Evolutionary conservation across 2,329 filamentous ascomycete genomes (phyloP).

Genomic region (Whalleya microplaca): DNA sequence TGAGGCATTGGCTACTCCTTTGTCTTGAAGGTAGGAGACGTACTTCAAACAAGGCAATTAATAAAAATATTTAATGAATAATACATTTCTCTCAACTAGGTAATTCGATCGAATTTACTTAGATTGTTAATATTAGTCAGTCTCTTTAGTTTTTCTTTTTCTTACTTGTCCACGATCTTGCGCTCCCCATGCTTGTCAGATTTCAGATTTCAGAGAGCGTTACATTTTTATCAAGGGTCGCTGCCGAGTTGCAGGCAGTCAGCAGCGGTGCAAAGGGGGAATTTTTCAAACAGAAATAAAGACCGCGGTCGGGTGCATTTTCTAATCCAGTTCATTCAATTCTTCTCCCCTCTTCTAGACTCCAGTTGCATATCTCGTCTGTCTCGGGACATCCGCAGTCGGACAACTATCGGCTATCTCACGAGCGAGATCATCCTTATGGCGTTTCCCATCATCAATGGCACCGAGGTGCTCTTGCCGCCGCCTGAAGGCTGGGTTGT

Average conservation of each 20-base stretch:
- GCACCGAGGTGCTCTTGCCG: conserved; percentile 10
- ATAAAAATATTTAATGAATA: not conserved
- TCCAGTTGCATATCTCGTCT: not conserved
- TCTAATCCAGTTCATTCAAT: not conserved
- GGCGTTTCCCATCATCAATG: conserved; percentile 10
- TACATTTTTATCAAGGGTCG: not conserved
- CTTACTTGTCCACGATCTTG: not conserved
- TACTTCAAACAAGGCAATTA: not conserved
- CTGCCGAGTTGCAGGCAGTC: not conserved
- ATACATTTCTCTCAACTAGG: not conserved
- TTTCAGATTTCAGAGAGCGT: not conserved
- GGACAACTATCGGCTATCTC: not conserved
- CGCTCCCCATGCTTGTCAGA: not conserved
- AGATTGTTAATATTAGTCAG: not conserved
- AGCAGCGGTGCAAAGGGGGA: not conserved
- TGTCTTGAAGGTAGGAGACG: not conserved
- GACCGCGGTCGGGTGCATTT: not conserved
- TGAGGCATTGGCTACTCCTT: too few relatives aligned
- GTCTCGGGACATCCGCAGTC: not conserved
- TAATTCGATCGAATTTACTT: not conserved
- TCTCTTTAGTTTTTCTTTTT: too few relatives aligned
- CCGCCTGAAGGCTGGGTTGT: conserved; percentile 14
- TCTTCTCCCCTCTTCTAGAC: not conserved
- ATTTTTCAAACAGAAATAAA: not conserved
- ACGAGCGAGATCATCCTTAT: not conserved